These are phyloP conservation scores for Rubia yunnanensis DNA, from an alignment of 257 asterid species.

Conservation along the genomic window DNA sequence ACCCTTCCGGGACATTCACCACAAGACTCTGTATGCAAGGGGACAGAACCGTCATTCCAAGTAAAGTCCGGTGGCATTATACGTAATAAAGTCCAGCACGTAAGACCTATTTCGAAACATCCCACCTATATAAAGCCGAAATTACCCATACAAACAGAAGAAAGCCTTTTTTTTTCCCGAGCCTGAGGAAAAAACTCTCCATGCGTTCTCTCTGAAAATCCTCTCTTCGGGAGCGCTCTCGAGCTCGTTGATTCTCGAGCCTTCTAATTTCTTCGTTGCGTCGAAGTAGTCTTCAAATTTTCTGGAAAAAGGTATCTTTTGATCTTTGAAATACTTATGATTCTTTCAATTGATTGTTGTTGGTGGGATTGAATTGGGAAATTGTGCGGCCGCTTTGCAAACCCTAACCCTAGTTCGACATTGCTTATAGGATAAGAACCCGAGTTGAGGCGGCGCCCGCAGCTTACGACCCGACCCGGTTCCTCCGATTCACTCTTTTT, in stretches of 20 bases:
- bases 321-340: background rate
- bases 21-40: background rate
- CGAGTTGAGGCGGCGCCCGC: background rate
- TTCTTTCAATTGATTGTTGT: background rate
- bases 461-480: background rate
- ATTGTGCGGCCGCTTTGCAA: conserved; percentile 2
- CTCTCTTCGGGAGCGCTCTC: background rate
- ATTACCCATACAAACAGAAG: too few relatives aligned
- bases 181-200: background rate
- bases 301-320: too few relatives aligned
- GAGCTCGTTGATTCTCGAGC: background rate
- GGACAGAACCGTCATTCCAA: conserved; percentile 1
- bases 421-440: background rate
- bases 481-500: background rate
- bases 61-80: background rate
- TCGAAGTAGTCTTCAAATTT: background rate
- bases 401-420: conserved; percentile 33
- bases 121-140: background rate
- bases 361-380: background rate
- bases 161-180: background rate
- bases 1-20: background rate
- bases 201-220: background rate
- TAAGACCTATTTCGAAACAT: background rate
- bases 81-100: background rate
- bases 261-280: background rate